Percentiles rank a stretch among this genome's conserved stretches.
Conservation (phyloP, 2,329 filamentous ascomycete species). For the Aspergillus melleus region DNA sequence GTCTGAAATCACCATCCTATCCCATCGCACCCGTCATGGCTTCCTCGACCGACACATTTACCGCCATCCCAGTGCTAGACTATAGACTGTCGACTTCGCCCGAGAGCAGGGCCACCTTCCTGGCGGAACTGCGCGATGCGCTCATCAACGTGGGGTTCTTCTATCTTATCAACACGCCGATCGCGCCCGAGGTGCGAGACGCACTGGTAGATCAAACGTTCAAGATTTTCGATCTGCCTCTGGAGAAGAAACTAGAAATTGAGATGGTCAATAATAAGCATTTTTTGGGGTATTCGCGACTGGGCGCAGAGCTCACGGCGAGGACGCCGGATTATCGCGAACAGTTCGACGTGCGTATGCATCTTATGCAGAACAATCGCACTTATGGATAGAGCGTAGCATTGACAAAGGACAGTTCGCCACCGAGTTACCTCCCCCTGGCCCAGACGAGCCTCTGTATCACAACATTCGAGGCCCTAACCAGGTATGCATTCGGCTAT, state of each 20-base stretch:
- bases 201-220: slow-evolving; percentile 40
- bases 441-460: slow-evolving; percentile 35
- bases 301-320: slow-evolving; percentile 37
- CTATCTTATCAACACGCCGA: slow-evolving; percentile 32
- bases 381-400: neutral
- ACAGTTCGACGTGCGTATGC: slow-evolving; percentile 34
- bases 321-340: slow-evolving; percentile 35
- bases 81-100: slow-evolving; percentile 23
- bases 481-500: slow-evolving; percentile 26
- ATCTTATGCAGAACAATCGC: neutral
- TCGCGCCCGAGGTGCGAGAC: slow-evolving; percentile 22
- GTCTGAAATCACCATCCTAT: neutral
- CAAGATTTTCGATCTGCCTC: slow-evolving; percentile 45
- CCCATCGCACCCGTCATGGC: neutral
- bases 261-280: slow-evolving; percentile 45
- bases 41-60: slow-evolving; percentile 21
- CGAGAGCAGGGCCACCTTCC: slow-evolving; percentile 26
- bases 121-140: slow-evolving; percentile 31
- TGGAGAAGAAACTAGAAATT: slow-evolving; percentile 50
- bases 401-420: slow-evolving; percentile 27
- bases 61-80: slow-evolving; percentile 33
- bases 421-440: slow-evolving; percentile 37
- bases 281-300: slow-evolving; percentile 37
- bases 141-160: slow-evolving; percentile 39
- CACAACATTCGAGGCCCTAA: slow-evolving; percentile 38